Evolutionary conservation across 2,329 filamentous ascomycete species (phyloP).

Genomic region (Davidsoniella eucalypti): DNA sequence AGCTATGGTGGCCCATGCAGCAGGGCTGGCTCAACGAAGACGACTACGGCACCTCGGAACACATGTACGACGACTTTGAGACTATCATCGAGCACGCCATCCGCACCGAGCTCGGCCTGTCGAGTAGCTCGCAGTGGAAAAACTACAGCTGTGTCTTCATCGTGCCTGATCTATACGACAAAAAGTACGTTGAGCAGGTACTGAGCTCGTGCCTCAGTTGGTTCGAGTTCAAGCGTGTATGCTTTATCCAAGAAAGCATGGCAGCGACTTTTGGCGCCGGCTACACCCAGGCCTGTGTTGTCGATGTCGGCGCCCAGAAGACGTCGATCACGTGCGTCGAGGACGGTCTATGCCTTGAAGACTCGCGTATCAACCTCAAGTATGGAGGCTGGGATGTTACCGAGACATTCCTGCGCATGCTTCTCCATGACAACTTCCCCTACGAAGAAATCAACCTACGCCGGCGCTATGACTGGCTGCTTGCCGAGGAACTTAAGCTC

Average conservation of each 20-base stretch:
- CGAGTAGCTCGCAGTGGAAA: conserved; percentile 61
- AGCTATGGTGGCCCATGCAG: conserved; percentile 80
- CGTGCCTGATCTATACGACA: conserved; percentile 93
- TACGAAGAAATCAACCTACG: conserved; percentile 88
- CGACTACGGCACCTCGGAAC: conserved; percentile 65
- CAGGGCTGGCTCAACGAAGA: conserved; percentile 80
- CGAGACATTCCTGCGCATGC: conserved; percentile 92
- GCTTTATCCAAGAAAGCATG: conserved; percentile 91
- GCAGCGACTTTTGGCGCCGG: conserved; percentile 90
- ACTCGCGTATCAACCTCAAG: conserved; percentile 89
- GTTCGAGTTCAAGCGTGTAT: conserved; percentile 77
- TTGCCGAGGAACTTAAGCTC: conserved; percentile 90
- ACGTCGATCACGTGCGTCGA: conserved; percentile 95
- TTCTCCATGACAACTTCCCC: conserved; percentile 89
- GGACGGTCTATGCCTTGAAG: conserved; percentile 85
- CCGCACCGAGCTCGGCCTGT: conserved; percentile 65
- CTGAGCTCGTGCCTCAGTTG: conserved; percentile 75
- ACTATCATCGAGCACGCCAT: conserved; percentile 76
- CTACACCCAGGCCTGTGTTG: conserved; percentile 84
- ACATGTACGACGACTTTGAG: conserved; percentile 75
- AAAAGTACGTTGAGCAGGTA: conserved; percentile 71
- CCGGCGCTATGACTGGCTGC: conserved; percentile 76
- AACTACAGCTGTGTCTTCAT: conserved; percentile 96
- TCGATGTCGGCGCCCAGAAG: conserved; percentile 94
- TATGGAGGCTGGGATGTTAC: conserved; percentile 87